A percentile compares a stretch with the other conserved stretches of the same genome.
These are phyloP conservation scores for Cadophora luteo-olivacea DNA, from an alignment of 2,329 filamentous ascomycete species.

Conservation along the genomic window DNA sequence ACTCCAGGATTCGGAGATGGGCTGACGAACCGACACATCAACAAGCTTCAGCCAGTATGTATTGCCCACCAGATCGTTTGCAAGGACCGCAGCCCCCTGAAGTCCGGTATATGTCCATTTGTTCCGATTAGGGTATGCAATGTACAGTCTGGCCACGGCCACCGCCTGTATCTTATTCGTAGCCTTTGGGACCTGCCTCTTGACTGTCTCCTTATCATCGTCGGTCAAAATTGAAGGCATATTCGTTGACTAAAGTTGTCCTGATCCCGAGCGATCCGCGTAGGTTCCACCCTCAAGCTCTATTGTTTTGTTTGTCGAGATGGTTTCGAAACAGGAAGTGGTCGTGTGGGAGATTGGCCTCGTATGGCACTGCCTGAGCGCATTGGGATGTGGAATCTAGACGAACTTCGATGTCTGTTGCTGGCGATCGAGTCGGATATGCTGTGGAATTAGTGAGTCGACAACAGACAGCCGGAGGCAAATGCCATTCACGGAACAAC, in stretches of 20 bases:
- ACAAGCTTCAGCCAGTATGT: constrained; percentile 98
- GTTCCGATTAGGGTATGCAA: constrained; percentile 84
- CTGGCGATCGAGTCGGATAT: background rate
- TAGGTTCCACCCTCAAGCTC: constrained; percentile 22
- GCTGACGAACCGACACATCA: constrained; percentile 81
- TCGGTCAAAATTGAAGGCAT: constrained; percentile 72
- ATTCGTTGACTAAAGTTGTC: constrained; percentile 26
- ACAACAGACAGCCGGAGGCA: constrained; percentile 16
- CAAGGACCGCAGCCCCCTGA: constrained; percentile 88
- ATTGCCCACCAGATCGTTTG: constrained; percentile 92
- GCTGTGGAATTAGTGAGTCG: constrained; percentile 16
- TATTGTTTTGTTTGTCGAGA: constrained; percentile 30
- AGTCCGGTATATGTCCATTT: constrained; percentile 95
- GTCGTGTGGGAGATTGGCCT: constrained; percentile 41
- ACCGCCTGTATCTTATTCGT: constrained; percentile 98
- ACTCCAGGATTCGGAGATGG: constrained; percentile 11
- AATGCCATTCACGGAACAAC: constrained; percentile 25
- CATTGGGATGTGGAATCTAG: constrained; percentile 35
- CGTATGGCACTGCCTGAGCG: constrained; percentile 36
- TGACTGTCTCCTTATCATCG: constrained; percentile 95
- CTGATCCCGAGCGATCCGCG: constrained; percentile 18
- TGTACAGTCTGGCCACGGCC: constrained; percentile 90
- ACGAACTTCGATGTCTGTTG: constrained; percentile 10
- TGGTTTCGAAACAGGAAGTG: constrained; percentile 33
- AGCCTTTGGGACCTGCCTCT: constrained; percentile 90